Evolutionary conservation across 805 yeast species (phyloP).

Genomic region (Starmerella roubikii): DNA sequence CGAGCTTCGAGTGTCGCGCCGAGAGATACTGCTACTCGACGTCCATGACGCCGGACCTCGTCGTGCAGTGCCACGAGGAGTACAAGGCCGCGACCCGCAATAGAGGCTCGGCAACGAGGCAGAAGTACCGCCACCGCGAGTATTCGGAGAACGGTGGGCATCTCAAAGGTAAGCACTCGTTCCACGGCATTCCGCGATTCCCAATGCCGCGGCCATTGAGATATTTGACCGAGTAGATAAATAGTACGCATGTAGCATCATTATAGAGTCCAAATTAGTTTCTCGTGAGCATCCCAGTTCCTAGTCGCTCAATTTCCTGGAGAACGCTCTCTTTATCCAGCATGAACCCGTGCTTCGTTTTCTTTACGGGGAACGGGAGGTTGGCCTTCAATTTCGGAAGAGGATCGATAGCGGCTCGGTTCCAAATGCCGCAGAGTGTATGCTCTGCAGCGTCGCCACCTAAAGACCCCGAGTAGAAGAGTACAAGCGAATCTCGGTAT

Average conservation of each 20-base stretch:
- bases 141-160: background rate
- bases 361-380: constrained; percentile 53
- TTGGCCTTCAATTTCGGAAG: constrained; percentile 62
- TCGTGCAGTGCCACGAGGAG: constrained; percentile 17
- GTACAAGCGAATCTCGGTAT: constrained; percentile 53
- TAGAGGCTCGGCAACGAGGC: background rate
- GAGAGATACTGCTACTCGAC: constrained; percentile 32
- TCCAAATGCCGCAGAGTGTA: constrained; percentile 68
- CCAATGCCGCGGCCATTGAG: constrained; percentile 24
- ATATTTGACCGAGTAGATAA: background rate
- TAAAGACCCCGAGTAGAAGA: constrained; percentile 48
- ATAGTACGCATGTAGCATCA: background rate
- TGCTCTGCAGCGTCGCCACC: constrained; percentile 27
- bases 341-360: constrained; percentile 21
- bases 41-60: constrained; percentile 24
- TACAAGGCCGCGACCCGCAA: constrained; percentile 7
- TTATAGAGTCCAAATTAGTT: too few relatives aligned
- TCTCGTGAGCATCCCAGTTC: constrained; percentile 26
- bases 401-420: constrained; percentile 46
- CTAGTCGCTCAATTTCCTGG: constrained; percentile 43
- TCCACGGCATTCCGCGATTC: constrained; percentile 19
- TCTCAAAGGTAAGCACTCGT: background rate
- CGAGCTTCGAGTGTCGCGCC: constrained; percentile 25
- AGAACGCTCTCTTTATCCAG: constrained; percentile 62
- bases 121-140: background rate